These are phyloP conservation scores for Fusarium dimerum DNA, from an alignment of 2,329 filamentous ascomycete genomes.

Conservation along the genomic window DNA sequence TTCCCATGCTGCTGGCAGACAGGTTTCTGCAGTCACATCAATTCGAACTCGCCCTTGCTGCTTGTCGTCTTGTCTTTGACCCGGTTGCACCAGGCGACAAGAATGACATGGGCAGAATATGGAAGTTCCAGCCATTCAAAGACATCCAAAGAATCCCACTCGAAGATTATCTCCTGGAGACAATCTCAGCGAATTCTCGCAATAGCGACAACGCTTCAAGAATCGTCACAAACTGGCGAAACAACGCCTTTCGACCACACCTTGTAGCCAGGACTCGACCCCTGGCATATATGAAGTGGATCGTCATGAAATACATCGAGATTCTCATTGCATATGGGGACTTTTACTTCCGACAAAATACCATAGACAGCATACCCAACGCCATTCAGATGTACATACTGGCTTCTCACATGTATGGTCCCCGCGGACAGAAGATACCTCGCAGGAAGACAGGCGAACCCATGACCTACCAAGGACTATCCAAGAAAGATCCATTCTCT, in stretches of 20 bases:
- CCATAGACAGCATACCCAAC: not conserved
- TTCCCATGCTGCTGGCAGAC: not conserved
- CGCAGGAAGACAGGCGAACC: too few relatives aligned
- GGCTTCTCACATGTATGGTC: too few relatives aligned
- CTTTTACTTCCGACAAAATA: slow-evolving; percentile 4
- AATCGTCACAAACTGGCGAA: not conserved
- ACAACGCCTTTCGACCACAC: not conserved
- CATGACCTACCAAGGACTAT: too few relatives aligned
- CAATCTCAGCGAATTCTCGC: too few relatives aligned
- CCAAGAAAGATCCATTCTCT: too few relatives aligned
- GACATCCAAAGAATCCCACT: not conserved
- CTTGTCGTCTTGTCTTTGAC: slow-evolving; percentile 1
- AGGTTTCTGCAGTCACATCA: not conserved
- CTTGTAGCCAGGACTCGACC: not conserved
- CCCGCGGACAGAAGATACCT: not conserved
- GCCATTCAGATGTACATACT: too few relatives aligned
- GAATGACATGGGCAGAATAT: not conserved
- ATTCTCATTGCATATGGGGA: slow-evolving; percentile 12
- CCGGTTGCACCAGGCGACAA: not conserved
- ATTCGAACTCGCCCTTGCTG: slow-evolving; percentile 2
- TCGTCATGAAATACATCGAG: slow-evolving; percentile 12
- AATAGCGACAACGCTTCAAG: too few relatives aligned
- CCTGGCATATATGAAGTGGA: slow-evolving; percentile 10
- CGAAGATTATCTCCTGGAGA: too few relatives aligned
- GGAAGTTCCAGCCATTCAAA: slow-evolving; percentile 1